Conservation (phyloP, 2,329 filamentous ascomycete species). For the Tolypocladium tundrense region DNA sequence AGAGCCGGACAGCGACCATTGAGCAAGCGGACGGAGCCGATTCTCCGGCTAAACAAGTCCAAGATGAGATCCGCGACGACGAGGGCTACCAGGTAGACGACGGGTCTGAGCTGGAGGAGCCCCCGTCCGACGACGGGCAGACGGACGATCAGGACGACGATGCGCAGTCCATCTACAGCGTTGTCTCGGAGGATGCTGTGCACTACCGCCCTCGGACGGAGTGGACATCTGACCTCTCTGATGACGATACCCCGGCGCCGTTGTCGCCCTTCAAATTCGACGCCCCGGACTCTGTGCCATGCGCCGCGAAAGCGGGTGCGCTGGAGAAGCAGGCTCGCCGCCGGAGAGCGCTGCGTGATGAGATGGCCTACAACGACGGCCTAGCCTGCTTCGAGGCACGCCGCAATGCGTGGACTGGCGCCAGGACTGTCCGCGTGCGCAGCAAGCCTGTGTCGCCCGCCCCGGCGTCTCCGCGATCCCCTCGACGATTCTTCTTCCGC, state of each 20-base stretch:
- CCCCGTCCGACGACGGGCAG: slow-evolving; percentile 8
- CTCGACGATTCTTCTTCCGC: slow-evolving; percentile 40
- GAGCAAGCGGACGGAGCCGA: not conserved
- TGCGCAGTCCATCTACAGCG: slow-evolving; percentile 43
- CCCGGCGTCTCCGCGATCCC: slow-evolving; percentile 33
- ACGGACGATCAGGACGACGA: slow-evolving; percentile 30
- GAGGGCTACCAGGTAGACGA: slow-evolving; percentile 26
- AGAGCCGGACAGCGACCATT: too few species aligned
- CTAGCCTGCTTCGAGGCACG: slow-evolving; percentile 68
- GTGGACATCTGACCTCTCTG: slow-evolving; percentile 48
- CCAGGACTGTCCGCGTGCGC: slow-evolving; percentile 47
- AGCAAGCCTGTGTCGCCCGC: slow-evolving; percentile 32
- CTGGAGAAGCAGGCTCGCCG: slow-evolving; percentile 44
- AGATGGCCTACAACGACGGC: slow-evolving; percentile 71
- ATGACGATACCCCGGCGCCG: slow-evolving; percentile 31
- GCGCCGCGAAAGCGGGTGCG: slow-evolving; percentile 27
- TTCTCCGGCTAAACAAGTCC: slow-evolving; percentile 5
- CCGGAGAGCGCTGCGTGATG: slow-evolving; percentile 48
- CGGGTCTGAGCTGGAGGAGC: slow-evolving; percentile 27
- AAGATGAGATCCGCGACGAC: slow-evolving; percentile 23
- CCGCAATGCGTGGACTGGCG: slow-evolving; percentile 79
- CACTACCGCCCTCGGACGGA: slow-evolving; percentile 41
- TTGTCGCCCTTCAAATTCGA: slow-evolving; percentile 44
- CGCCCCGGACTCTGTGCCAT: slow-evolving; percentile 34
- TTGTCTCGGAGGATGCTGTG: slow-evolving; percentile 43